A percentile compares a stretch with the other conserved stretches of the same genome.
These are phyloP conservation scores for Galerina sulciceps DNA, from an alignment of 768 basidiomycete species.

Conservation along the genomic window DNA sequence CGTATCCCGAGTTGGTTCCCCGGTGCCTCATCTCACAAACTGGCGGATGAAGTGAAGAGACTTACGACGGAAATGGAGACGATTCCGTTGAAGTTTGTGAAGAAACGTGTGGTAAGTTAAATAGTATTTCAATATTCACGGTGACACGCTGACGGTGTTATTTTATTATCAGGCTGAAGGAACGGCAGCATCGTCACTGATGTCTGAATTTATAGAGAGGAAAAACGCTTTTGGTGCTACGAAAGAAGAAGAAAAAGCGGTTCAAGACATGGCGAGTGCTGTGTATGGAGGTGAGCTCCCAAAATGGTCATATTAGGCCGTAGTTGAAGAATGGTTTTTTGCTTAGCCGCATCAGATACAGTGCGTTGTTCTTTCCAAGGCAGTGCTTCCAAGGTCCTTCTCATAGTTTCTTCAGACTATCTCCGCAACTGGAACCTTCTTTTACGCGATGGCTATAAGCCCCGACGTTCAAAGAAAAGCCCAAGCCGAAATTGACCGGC, in stretches of 20 bases:
- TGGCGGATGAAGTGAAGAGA: constrained; percentile 20
- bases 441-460: constrained; percentile 31
- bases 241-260: constrained; percentile 6
- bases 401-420: constrained; percentile 5
- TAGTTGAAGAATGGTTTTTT: no score
- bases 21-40: constrained; percentile 10
- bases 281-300: no score
- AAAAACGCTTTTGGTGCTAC: neutral
- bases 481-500: constrained; percentile 37
- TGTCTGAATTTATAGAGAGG: constrained; percentile 15
- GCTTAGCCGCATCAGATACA: constrained; percentile 20
- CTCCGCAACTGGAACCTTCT: constrained; percentile 21
- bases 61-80: constrained; percentile 12
- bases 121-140: neutral
- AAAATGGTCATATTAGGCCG: no score
- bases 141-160: neutral
- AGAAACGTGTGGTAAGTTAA: constrained; percentile 9
- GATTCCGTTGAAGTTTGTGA: constrained; percentile 11
- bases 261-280: constrained; percentile 14
- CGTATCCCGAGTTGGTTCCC: constrained; percentile 23
- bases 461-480: constrained; percentile 36
- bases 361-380: no score
- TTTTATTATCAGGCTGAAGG: constrained; percentile 3
- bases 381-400: neutral
- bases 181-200: constrained; percentile 8